These are phyloP conservation scores for Ambrosia hybrid DNA, from an alignment of 140 eudicot species.

Conservation along the genomic window DNA sequence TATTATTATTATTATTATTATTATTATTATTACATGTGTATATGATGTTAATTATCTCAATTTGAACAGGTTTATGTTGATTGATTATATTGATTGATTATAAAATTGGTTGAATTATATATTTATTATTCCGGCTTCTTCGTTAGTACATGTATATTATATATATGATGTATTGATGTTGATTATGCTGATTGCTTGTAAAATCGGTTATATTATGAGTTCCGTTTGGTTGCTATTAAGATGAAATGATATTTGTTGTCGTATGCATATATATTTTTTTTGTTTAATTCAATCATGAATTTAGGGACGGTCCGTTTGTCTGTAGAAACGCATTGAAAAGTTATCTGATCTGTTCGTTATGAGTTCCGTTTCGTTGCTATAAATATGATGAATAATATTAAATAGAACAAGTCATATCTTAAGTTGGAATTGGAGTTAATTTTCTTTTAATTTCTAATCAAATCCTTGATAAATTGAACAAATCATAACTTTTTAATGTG, in stretches of 20 bases:
- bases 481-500: constrained; percentile 2
- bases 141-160: not conserved
- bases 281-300: not conserved
- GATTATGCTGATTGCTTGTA: constrained; percentile 3
- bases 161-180: not conserved
- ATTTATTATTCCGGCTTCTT: not conserved
- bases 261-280: not conserved
- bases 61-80: not conserved
- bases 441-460: too few species aligned
- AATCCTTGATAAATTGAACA: not conserved
- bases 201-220: constrained; percentile 2
- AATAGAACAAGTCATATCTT: too few species aligned
- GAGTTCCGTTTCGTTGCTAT: too few species aligned
- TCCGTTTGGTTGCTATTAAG: not conserved
- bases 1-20: too few species aligned
- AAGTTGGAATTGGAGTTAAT: too few species aligned
- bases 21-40: not conserved
- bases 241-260: not conserved
- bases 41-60: not conserved
- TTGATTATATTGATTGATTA: not conserved
- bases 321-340: not conserved
- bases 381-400: too few species aligned
- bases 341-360: not conserved
- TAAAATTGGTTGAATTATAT: too few species aligned
- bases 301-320: not conserved